Base-by-base conservation (phyloP, 1,284 basidiomycete species). In the Apiotrichum gracile region DNA sequence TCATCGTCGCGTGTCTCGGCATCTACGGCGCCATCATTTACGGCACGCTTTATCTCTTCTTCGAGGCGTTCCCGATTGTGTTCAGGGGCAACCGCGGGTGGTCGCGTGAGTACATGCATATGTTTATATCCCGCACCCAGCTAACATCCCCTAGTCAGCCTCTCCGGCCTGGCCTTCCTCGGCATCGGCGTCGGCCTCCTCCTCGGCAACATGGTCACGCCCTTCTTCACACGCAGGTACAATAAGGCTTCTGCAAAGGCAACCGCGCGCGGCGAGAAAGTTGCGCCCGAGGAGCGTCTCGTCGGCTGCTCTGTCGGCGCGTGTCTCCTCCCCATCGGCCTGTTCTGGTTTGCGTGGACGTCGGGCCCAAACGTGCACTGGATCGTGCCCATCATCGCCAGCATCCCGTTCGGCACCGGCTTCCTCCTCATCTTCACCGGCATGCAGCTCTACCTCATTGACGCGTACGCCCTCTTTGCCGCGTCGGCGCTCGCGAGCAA, bases 401-500 rank as follows among this genome's bases (percentile, higher is more conserved):
- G 80, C 0, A 72, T 81, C 3, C 85, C 84, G 1, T 85, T 85
- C 61, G 85, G 83, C 12, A 66, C 76, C 17, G 83, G 81, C 13
- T 78, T 83, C 49, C 77, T 83, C 4, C 77, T 82, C 56, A 81
- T 85, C 55, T 77, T 85, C 64, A 81, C 82, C 52, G 78, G 50
- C 1, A 60, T 70, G 39, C 62, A 59, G 31, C 62, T 59, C 34
- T 87, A 86, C 73, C 75, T 85, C 50, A 83, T 86, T 79, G 84
- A 85, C 60, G 75, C 80, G 3, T 85, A 85, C 67, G 75, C 61
- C 6, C 58, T 69, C 5, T 69, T 83, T 61, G 83, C 83, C 53
- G 85, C 85, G 0, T 82, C 80, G 52, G 84, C 84, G 4, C 77
- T 86, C 31, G 85, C 86, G 0, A 81, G 85, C 31, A 85, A 84